Evolutionary conservation across 495 filamentous ascomycete species (phyloP), one percentile per base, ranked within the genome.

Genomic region (Penicillium taxi): DNA sequence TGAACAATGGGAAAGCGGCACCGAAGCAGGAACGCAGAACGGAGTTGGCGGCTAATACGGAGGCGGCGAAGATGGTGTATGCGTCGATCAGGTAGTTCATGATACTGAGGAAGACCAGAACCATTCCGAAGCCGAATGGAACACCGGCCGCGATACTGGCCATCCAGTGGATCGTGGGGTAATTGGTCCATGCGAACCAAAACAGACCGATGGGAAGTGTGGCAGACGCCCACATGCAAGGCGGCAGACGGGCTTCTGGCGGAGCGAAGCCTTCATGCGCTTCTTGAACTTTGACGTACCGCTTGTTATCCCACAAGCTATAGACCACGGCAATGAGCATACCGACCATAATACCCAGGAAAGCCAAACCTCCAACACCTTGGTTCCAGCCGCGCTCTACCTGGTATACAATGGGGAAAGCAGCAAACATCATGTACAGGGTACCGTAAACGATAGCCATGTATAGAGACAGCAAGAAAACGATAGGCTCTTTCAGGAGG

Each of bases 1-100:
- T 90, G 67, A 94, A 91, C 0, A 94, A 67, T 2, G 86, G 86
- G 66, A 94, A 91, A 0, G 74, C 81, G n/a, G 84, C 81, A 48
- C 86, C 86, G 53, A 90, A 87, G 20, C 66, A 34, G 2, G 73
- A 77, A 36, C 77, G 72, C 26, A 90, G 59, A 3, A 89, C 76
- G 11, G 79, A 71, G 59, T 84, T 88, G 22, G 84, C 83, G 1
- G 86, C 86, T 11, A 93, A 64, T 1, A 85, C 84, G 1, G 79
- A 84, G 2, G 86, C 85, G 5, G 85, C 84, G 47, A 81, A 91
- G 40, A 89, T 82, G 29, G 78, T 83, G 62, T 88, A 84, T 15
- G 78, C 70, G 52, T 87, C 84, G 45, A 87, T 81, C n/a, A 89
- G 69, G 56, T 88, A 91, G 51, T 78, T 85, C 68, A 85, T 75